Conservation (phyloP, 2,329 filamentous ascomycete species). For the Penicillium sp. region DNA sequence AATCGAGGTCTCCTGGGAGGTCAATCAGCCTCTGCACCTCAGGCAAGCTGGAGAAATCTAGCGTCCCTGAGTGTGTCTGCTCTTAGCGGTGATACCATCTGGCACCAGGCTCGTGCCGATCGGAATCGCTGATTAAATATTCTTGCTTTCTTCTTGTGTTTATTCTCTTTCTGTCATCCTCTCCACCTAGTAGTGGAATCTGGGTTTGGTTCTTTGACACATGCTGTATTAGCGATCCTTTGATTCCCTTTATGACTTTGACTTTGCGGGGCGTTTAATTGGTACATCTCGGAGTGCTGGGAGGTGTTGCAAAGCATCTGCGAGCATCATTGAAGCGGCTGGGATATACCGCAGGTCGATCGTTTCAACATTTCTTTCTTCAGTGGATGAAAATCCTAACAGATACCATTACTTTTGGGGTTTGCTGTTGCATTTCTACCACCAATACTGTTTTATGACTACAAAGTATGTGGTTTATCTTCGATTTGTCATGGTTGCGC, state of each 20-base stretch:
- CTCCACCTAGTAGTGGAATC: conserved; percentile 7
- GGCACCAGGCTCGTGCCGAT: conserved; percentile 43
- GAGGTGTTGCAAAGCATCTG: conserved; percentile 12
- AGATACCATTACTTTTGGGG: conserved; percentile 4
- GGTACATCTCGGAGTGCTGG: conserved; percentile 21
- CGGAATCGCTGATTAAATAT: conserved; percentile 36
- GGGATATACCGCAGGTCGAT: conserved; percentile 22
- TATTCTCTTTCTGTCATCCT: conserved; percentile 9
- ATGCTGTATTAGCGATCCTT: conserved; percentile 37
- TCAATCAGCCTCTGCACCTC: conserved; percentile 33
- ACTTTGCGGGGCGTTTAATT: conserved; percentile 30
- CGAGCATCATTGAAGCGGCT: conserved; percentile 20
- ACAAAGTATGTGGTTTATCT: not conserved
- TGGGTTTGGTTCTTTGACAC: conserved; percentile 22
- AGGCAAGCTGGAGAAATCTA: conserved; percentile 46
- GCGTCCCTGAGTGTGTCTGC: conserved; percentile 46
- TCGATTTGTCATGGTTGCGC: not conserved
- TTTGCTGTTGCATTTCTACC: not conserved
- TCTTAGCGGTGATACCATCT: conserved; percentile 48
- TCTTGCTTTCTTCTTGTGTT: conserved; percentile 16
- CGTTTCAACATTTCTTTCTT: conserved; percentile 13
- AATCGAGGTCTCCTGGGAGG: conserved; percentile 39
- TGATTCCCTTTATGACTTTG: conserved; percentile 20
- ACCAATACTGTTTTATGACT: not conserved
- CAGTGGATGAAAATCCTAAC: conserved; percentile 8